Base-by-base conservation (phyloP, 441 rosid species). In the Oxalis stricta region DNA sequence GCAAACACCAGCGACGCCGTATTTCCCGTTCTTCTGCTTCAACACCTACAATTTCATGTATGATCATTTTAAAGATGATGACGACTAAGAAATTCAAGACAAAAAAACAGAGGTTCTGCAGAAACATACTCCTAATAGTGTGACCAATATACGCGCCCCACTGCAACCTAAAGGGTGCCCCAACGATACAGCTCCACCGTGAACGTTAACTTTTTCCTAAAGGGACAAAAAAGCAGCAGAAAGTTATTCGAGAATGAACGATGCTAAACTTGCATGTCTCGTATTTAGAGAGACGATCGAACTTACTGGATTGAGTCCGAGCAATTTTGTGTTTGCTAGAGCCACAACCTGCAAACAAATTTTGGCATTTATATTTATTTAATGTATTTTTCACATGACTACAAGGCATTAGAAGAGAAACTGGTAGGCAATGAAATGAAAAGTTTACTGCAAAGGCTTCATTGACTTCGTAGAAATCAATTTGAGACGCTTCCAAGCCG, bases 121-220 rank as follows among this genome's bases (percentile, higher is more conserved):
- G 29, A 43, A 12, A 44, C 36, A 26, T 65, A 80, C 84, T 73
- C 99, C 99, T 59, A 91, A 71, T 57, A 86, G 84, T 33, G 96
- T 82, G 66, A 84, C 69, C 68, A 86, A 49, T 48, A 92, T 79
- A 52, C 95, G 95, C 26, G 95, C 99, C 23, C 96, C 96, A 23
- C 99, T 84, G 79, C 99, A 91, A 28, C 96, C 99, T 50, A 84
- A 65, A 51, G 99, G 96, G 65, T 91, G 95, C 40, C 99, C 99
- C 65, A 91, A 66, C 0, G 99, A 67, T 35, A 86, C 94, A 40
- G 95, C 96, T 51, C 99, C 99, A 44, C 96, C 99, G 3, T 86
- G 82, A 18, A 77, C 92, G 38, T 92, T 86, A 22, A 76, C 72
- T 48, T 74, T 86, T 50, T 92, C 89, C 99, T 86, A 70, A 31